Evolutionary conservation across 331 rosid genomes (phyloP), one percentile per base, ranked within the genome.

Genomic region (Rosa hybrid): DNA sequence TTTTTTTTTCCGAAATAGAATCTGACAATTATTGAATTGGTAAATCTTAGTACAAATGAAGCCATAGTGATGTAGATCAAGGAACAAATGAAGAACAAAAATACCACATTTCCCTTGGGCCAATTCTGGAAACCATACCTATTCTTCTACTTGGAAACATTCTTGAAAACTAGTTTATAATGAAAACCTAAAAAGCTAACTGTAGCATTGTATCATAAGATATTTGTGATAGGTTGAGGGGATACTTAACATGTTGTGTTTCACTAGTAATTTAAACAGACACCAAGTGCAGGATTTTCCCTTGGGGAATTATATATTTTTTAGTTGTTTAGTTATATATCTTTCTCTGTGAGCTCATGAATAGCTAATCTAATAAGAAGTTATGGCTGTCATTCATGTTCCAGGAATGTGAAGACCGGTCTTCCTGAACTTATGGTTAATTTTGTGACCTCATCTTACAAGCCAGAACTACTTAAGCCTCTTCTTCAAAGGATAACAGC

Each of bases 371-470:
- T 45, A 21, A 20, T 30, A 8, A 49, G 14, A 63, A 67, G 78
- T 78, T 77, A 70, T 71, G 79, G 54, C 42, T 53, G 75, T 84
- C 23, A 48, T 50, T 78, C 83, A 78, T 85, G 76, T 83, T 70
- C 63, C 84, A 95, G 98, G 78, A 86, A 92, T 84, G 88, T 87
- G 67, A 76, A 77, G 72, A 91, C 96, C 62, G 87, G 93, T 84
- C 89, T 76, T 49, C 90, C 92, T 72, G 98, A 95, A 85, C 81
- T 95, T 77, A 91, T 95, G 98, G 98, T 95, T 68, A 95, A 95
- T 86, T 90, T 95, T 78, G 98, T 95, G 89, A 95, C 96, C 76
- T 92, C 98, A 63, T 92, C 97, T 71, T 84, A 91, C 90, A 82
- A 88, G 84, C 94, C 94, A 54, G 93, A 90, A 74, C 86, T 89